Conservation (phyloP, 331 rosid species). For the Malus hybrid region DNA sequence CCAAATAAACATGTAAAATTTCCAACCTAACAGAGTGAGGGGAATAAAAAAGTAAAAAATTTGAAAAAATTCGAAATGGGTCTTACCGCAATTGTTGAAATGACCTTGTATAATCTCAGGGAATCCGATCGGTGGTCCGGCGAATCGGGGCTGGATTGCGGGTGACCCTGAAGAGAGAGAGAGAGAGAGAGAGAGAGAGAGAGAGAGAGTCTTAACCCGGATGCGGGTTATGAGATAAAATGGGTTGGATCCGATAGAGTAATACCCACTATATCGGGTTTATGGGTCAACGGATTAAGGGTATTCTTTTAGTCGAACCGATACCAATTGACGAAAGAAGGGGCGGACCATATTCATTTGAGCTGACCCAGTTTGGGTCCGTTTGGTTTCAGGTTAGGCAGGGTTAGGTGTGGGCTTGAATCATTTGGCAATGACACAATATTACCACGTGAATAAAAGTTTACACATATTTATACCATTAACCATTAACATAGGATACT, state of each 20-base stretch:
- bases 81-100: conserved; percentile 26
- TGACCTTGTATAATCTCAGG: neutral
- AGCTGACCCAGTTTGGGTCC: neutral
- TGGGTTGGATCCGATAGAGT: conserved; percentile 47
- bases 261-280: conserved; percentile 14
- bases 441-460: too few relatives aligned
- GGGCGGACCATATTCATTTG: neutral
- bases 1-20: neutral
- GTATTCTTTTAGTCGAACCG: neutral
- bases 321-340: neutral
- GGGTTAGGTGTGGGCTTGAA: too few relatives aligned
- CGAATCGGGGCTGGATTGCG: conserved; percentile 29
- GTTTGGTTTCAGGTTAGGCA: neutral
- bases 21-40: neutral
- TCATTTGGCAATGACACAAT: too few relatives aligned
- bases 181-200: neutral
- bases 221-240: conserved; percentile 12
- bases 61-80: conserved; percentile 1
- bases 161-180: conserved; percentile 4
- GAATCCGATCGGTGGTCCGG: conserved; percentile 54
- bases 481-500: too few relatives aligned
- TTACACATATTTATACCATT: too few relatives aligned
- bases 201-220: conserved; percentile 31
- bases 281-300: conserved; percentile 11
- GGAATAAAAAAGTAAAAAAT: neutral